These are phyloP conservation scores for Phytophthora quininea DNA, from an alignment of 352 stramenopile genomes.

Conservation along the genomic window DNA sequence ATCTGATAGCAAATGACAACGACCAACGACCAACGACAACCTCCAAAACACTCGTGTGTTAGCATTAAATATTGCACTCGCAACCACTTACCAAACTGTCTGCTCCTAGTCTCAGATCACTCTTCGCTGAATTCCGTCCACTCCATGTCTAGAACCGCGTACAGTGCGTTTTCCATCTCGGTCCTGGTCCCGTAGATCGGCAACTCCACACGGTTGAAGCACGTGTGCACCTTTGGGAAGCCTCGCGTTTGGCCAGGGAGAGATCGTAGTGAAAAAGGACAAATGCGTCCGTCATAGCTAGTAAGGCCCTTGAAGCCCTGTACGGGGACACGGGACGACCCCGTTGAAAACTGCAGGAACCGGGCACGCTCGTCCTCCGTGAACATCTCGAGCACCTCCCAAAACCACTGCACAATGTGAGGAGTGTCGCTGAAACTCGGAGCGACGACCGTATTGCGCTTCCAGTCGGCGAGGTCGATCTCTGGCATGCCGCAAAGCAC, in stretches of 20 bases:
- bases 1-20: not conserved
- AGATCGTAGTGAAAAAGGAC: constrained; percentile 68
- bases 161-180: constrained; percentile 95
- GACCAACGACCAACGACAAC: not conserved
- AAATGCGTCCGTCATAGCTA: constrained; percentile 86
- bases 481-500: constrained; percentile 82
- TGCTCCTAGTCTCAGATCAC: constrained; percentile 25
- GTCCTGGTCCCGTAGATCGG: constrained; percentile 83
- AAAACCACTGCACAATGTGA: constrained; percentile 74
- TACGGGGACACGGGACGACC: constrained; percentile 84
- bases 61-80: constrained; percentile 36
- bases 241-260: constrained; percentile 63
- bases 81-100: constrained; percentile 2
- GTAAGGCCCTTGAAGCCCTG: constrained; percentile 84
- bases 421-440: constrained; percentile 53
- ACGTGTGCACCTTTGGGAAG: constrained; percentile 83
- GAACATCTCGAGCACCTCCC: constrained; percentile 64
- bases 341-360: constrained; percentile 88
- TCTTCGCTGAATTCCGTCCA: constrained; percentile 93
- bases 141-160: constrained; percentile 96
- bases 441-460: constrained; percentile 69
- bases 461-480: constrained; percentile 92
- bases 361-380: constrained; percentile 77
- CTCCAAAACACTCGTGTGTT: constrained; percentile 4
- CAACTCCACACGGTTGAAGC: constrained; percentile 85